Base-by-base conservation (phyloP, 1,139 yeast genomes). In the Protomyces macrosporus region DNA sequence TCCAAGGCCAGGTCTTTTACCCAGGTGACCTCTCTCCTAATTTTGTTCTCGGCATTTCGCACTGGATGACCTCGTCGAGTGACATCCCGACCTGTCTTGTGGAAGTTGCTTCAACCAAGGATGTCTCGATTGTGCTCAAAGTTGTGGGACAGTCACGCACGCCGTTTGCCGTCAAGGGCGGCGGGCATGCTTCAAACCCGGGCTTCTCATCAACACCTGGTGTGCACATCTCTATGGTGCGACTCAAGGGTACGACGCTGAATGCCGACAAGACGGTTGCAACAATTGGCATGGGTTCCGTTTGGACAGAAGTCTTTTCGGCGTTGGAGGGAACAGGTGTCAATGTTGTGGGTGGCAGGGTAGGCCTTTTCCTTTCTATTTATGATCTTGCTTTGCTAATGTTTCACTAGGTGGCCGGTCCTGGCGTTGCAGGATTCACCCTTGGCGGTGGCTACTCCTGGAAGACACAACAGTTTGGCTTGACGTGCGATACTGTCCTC, bases 201-300 rank as follows among this genome's bases (percentile, higher is more conserved):
- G 60, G 60, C 23, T 56, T 56, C 55, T 56, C 60, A 4, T 35
- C 45, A n/a, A 56, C 53, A 2, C 48, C 53, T 3, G 60, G 60
- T 4, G 55, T 56, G 5, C 36, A 32, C 40, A 56, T 56, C 45
- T 48, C 60, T n/a, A 14, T 56, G 45, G 60, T 50, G n/a, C 60
- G 55, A 10, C 55, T 51, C 39, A 51, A 51, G 60, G 42, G 45
- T 4, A 40, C 45, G 14, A 16, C 55, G 6, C 32, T 56, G 34
- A 16, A 42, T 14, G 6, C 55, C n/a, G 60, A 51, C 55, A 56
- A 50, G 48, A 39, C 42, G 30, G 42, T 51, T 2, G 60, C 45
- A 34, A 56, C 53, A 10, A 34, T 50, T 32, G 60, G 55, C 45
- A 56, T 42, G n/a, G 55, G 55, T 6, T 35, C 42, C 37, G 30